Evolutionary conservation across 2,329 filamentous ascomycete species (phyloP).

Genomic region (Sordariomycetes sp.): DNA sequence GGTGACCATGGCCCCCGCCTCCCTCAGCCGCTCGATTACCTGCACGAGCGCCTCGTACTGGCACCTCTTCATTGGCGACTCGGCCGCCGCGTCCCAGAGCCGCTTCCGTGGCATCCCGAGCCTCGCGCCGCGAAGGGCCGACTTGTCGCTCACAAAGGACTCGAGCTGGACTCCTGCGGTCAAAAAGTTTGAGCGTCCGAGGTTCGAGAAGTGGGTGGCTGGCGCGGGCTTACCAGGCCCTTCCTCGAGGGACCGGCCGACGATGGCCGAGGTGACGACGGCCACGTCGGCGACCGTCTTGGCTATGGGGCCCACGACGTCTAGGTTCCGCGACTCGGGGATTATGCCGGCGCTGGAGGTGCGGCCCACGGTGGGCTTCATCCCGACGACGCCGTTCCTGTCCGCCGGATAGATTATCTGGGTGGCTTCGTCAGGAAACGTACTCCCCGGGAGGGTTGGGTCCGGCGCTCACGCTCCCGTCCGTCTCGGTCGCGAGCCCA

Average conservation of each 20-base stretch:
- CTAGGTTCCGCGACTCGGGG: slow-evolving; percentile 50
- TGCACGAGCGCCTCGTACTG: slow-evolving; percentile 38
- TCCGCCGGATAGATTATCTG: slow-evolving; percentile 57
- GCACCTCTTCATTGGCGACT: slow-evolving; percentile 14
- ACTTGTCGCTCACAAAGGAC: slow-evolving; percentile 38
- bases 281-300: slow-evolving; percentile 53
- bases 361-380: slow-evolving; percentile 55
- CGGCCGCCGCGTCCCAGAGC: slow-evolving; percentile 52
- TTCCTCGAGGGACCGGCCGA: slow-evolving; percentile 33
- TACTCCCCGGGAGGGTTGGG: not conserved
- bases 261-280: not conserved
- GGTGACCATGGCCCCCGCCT: slow-evolving; percentile 52
- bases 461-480: slow-evolving; percentile 34
- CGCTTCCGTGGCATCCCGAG: slow-evolving; percentile 62
- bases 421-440: not conserved
- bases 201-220: not conserved
- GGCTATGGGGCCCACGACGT: slow-evolving; percentile 53
- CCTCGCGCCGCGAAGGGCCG: slow-evolving; percentile 41
- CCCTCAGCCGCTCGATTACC: slow-evolving; percentile 29
- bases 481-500: slow-evolving; percentile 61
- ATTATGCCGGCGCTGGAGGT: slow-evolving; percentile 51
- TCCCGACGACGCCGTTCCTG: slow-evolving; percentile 53
- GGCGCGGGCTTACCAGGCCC: slow-evolving; percentile 24
- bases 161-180: slow-evolving; percentile 23
- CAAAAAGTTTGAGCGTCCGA: not conserved